Evolutionary conservation across 208 protist species (phyloP).

Genomic region (Acanthamoeba royreba): DNA sequence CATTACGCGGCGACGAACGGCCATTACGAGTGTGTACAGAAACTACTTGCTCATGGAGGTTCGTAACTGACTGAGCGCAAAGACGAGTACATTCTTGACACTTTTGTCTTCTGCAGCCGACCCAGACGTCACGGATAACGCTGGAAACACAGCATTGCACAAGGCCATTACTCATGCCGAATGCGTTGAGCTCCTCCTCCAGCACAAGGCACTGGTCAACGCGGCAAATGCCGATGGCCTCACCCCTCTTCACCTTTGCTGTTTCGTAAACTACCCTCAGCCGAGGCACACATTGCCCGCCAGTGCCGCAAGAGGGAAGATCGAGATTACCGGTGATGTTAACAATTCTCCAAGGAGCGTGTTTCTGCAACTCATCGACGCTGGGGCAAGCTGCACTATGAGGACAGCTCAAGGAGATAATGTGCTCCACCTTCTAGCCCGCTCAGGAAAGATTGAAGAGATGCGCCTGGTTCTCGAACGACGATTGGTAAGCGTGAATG

Average conservation of each 20-base stretch:
- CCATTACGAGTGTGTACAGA: background rate
- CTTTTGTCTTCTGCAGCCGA: background rate
- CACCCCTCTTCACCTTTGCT: background rate
- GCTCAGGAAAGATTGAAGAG: background rate
- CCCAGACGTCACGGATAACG: background rate
- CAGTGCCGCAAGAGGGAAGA: background rate
- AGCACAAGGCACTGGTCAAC: background rate
- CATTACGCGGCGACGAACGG: background rate
- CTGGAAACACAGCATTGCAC: background rate
- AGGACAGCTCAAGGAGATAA: background rate
- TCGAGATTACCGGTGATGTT: background rate
- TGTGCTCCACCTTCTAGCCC: background rate
- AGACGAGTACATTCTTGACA: background rate
- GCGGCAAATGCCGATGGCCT: background rate
- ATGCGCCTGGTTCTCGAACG: background rate
- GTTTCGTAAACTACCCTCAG: no score
- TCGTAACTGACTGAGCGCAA: no score
- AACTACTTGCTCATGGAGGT: background rate
- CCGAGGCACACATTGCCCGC: no score
- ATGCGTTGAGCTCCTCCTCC: background rate
- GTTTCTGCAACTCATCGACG: background rate
- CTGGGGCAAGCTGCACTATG: background rate
- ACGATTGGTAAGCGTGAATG: background rate
- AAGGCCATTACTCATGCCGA: background rate
- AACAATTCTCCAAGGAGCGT: background rate